phyloP scores from a whole-genome alignment of 2,329 filamentous ascomycete genomes.

The Aspergillus eucalypticola region DNA sequence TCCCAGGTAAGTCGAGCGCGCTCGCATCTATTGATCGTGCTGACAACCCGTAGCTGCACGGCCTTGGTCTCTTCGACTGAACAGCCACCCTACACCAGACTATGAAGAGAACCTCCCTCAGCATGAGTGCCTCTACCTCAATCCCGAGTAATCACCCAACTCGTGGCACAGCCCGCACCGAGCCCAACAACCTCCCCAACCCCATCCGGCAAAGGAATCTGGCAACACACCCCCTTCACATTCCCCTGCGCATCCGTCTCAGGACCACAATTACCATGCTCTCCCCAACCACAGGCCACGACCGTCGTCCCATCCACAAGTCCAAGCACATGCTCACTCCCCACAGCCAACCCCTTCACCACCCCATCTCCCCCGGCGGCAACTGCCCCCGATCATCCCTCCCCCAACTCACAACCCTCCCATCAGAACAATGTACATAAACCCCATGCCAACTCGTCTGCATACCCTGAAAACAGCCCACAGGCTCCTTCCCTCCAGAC shows the following conservation, averaged over 20 bases:
- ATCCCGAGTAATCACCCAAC: constrained; percentile 61
- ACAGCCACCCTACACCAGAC: not conserved
- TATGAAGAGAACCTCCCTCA: not conserved
- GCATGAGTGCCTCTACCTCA: not conserved
- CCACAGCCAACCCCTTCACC: constrained; percentile 68
- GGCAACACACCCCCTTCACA: constrained; percentile 69
- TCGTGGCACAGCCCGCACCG: constrained; percentile 88
- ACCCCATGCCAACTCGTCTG: constrained; percentile 81
- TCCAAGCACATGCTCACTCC: constrained; percentile 87
- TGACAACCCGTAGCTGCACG: constrained; percentile 35
- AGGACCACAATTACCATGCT: constrained; percentile 93
- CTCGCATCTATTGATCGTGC: constrained; percentile 8
- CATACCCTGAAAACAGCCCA: constrained; percentile 62
- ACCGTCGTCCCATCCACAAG: constrained; percentile 66
- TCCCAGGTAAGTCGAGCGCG: constrained; percentile 43
- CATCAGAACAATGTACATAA: constrained; percentile 66
- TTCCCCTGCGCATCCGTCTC: constrained; percentile 61
- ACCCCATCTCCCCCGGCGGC: constrained; percentile 62
- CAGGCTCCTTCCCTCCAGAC: constrained; percentile 55
- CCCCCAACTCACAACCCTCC: constrained; percentile 71
- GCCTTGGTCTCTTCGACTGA: constrained; percentile 48
- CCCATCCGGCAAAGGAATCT: constrained; percentile 60
- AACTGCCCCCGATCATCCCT: constrained; percentile 83
- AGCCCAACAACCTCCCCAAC: constrained; percentile 59
- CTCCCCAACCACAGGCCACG: constrained; percentile 92